These are phyloP conservation scores for Debaryomycetaceae sp. DNA, from an alignment of 1,139 yeast genomes.

Conservation along the genomic window DNA sequence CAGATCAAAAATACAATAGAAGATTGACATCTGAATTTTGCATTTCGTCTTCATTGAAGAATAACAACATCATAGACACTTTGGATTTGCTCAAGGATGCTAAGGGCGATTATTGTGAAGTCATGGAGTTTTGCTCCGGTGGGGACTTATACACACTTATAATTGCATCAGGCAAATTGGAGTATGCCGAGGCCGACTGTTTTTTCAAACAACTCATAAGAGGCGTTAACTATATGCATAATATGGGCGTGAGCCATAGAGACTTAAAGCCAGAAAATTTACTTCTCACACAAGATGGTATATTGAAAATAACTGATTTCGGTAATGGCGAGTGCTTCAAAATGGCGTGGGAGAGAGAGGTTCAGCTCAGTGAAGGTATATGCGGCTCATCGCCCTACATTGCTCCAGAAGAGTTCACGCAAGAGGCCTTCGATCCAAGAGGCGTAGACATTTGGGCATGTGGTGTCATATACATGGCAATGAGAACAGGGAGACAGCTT, in stretches of 20 bases:
- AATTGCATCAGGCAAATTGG: slow-evolving; percentile 78
- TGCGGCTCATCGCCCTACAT: slow-evolving; percentile 92
- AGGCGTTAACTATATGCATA: slow-evolving; percentile 95
- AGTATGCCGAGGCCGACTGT: slow-evolving; percentile 88
- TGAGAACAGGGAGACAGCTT: slow-evolving; percentile 92
- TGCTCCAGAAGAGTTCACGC: slow-evolving; percentile 90
- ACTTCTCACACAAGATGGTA: slow-evolving; percentile 73
- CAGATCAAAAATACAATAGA: slow-evolving; percentile 43
- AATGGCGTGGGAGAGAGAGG: slow-evolving; percentile 94
- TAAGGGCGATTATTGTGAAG: slow-evolving; percentile 91
- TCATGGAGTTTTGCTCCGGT: slow-evolving; percentile 94
- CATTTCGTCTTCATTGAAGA: slow-evolving; percentile 46
- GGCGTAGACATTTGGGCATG: slow-evolving; percentile 95
- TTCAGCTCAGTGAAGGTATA: slow-evolving; percentile 79
- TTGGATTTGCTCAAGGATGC: slow-evolving; percentile 86
- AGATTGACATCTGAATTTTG: slow-evolving; percentile 47
- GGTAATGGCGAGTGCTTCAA: slow-evolving; percentile 95
- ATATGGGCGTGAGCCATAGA: slow-evolving; percentile 94
- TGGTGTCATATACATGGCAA: slow-evolving; percentile 96
- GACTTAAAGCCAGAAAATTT: slow-evolving; percentile 94
- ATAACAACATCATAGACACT: slow-evolving; percentile 68
- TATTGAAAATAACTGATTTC: slow-evolving; percentile 86
- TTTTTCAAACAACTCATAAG: slow-evolving; percentile 87
- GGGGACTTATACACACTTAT: slow-evolving; percentile 90
- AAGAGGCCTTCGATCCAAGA: slow-evolving; percentile 79